phyloP scores from a whole-genome alignment of 225 moss, liverwort and hornwort species.

The Climacium dendroides region DNA sequence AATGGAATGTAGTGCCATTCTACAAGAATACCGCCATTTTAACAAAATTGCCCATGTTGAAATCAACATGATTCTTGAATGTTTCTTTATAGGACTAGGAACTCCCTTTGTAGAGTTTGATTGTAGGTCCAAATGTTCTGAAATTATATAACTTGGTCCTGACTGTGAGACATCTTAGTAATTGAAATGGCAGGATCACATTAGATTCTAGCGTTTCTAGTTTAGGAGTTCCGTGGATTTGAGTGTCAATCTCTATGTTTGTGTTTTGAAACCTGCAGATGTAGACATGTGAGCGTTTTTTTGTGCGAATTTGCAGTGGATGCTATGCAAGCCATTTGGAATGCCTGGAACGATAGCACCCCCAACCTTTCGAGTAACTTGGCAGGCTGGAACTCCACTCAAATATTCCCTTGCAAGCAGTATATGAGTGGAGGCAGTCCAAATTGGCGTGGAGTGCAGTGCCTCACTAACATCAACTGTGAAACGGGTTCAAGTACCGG shows the following conservation, averaged over 20 bases:
- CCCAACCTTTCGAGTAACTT: not conserved
- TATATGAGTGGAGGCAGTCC: rapidly evolving
- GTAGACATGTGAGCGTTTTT: not conserved
- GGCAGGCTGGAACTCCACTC: not conserved
- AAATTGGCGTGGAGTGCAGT: not conserved
- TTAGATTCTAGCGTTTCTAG: not conserved
- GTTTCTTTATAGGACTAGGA: not conserved
- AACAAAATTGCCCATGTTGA: no score
- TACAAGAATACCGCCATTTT: no score
- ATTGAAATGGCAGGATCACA: not conserved
- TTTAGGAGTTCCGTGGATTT: not conserved
- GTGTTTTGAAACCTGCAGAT: not conserved
- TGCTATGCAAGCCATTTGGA: not conserved
- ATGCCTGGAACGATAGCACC: not conserved
- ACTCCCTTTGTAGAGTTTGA: not conserved
- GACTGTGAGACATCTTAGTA: no score
- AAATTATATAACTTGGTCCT: not conserved
- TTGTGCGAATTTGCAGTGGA: not conserved
- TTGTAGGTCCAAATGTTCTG: not conserved
- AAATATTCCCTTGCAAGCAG: not conserved
- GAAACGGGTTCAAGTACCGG: rapidly evolving
- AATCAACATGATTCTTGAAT: not conserved
- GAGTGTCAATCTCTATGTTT: not conserved
- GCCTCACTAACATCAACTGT: not conserved
- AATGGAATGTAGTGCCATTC: no score